Evolutionary conservation across 805 yeast species (phyloP).

Genomic region (Hanseniaspora taiwanica): DNA sequence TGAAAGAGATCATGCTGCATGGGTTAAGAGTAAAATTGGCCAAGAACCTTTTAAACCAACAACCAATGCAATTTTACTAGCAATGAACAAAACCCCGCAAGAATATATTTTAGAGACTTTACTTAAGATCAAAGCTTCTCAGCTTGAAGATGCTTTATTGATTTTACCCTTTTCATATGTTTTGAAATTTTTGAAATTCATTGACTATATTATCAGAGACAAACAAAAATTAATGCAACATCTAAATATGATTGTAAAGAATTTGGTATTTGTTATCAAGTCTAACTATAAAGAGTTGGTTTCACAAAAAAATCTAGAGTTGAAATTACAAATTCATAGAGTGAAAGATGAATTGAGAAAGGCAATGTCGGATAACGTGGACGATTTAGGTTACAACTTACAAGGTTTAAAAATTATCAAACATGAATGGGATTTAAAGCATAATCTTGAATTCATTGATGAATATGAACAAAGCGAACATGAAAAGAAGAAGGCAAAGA

Average conservation of each 20-base stretch:
- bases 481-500: conserved; percentile 44
- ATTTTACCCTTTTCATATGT: conserved; percentile 86
- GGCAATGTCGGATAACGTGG: conserved; percentile 37
- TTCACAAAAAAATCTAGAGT: conserved; percentile 45
- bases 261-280: conserved; percentile 61
- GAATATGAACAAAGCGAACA: conserved; percentile 41
- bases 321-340: conserved; percentile 50
- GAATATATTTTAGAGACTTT: conserved; percentile 67
- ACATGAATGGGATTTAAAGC: conserved; percentile 67
- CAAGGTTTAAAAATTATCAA: conserved; percentile 68
- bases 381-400: conserved; percentile 68
- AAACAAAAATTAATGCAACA: conserved; percentile 34
- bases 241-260: conserved; percentile 55
- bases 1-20: conserved; percentile 26
- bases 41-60: conserved; percentile 46
- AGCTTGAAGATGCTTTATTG: conserved; percentile 82
- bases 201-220: conserved; percentile 56
- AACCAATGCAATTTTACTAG: conserved; percentile 59
- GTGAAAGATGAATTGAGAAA: conserved; percentile 51
- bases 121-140: conserved; percentile 61
- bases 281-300: conserved; percentile 71
- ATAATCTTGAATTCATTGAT: conserved; percentile 61
- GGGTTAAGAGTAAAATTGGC: conserved; percentile 32
- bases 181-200: conserved; percentile 52
- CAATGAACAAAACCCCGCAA: conserved; percentile 58